These are phyloP conservation scores for Heterotrichella gracilis DNA, from an alignment of 352 stramenopile genomes.

Conservation along the genomic window DNA sequence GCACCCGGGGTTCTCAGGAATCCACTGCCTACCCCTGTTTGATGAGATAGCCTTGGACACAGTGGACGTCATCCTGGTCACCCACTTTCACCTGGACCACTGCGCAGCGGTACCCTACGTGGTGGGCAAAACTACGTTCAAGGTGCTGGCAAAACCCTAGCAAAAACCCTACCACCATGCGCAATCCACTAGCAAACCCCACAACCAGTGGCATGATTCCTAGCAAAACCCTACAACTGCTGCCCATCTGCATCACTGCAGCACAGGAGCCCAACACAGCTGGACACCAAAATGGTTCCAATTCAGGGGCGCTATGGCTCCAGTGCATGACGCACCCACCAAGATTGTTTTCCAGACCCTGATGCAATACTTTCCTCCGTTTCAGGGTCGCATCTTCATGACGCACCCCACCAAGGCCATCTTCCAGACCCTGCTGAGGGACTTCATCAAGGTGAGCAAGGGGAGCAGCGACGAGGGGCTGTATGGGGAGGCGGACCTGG, in stretches of 20 bases:
- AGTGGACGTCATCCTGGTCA: slow-evolving; percentile 83
- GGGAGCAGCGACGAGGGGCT: slow-evolving; percentile 26
- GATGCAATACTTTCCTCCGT: slow-evolving; percentile 16
- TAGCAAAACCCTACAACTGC: no score
- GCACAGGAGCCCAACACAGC: no score
- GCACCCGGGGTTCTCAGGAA: slow-evolving; percentile 60
- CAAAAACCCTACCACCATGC: no score
- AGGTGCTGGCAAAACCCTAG: no score
- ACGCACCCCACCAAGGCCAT: slow-evolving; percentile 95
- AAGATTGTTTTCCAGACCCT: no score
- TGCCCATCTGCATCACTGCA: no score
- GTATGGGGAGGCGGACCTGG: slow-evolving; percentile 53
- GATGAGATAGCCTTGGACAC: slow-evolving; percentile 65
- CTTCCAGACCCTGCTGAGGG: slow-evolving; percentile 33
- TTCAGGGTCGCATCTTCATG: slow-evolving; percentile 60
- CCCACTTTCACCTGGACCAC: slow-evolving; percentile 98
- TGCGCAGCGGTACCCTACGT: slow-evolving; percentile 89
- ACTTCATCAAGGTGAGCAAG: slow-evolving; percentile 17
- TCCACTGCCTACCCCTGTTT: slow-evolving; percentile 85
- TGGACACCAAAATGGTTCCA: no score
- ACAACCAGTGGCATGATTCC: no score
- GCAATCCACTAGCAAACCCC: no score
- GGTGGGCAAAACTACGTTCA: slow-evolving; percentile 88
- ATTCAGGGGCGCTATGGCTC: no score
- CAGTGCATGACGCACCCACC: background rate